Evolutionary conservation across 352 stramenopile genomes (phyloP), one percentile per base, ranked within the genome.

Genomic region (Phytophthora podocarpi): DNA sequence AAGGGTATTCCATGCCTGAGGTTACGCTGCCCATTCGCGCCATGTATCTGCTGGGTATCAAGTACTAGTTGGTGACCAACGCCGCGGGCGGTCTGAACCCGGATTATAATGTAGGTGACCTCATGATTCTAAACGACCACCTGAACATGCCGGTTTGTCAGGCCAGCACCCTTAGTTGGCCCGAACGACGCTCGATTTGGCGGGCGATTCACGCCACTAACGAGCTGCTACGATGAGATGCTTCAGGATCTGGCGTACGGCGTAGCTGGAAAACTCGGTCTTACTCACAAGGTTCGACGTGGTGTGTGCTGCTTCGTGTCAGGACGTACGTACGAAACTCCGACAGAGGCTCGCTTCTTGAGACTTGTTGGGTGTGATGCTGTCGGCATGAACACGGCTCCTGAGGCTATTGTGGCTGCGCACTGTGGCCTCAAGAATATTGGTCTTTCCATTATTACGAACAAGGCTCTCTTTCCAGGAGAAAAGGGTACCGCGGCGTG

Each of bases 221-320:
- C 82, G 36, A 91, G 98, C 64, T 95, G 94, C 64, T 99, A 99
- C 74, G 87, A 97, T 74, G 76, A 83, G 53, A 78, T 88, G 15
- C 70, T 99, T 8, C 87, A 96, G 47, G 66, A 89, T 12, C 58
- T 98, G 27, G 91, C 94, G 1, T 52, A 82, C 32, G 69, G 76
- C 10, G 89, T 95, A 13, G 93, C 95, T 2, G 74, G 94, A 40
- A 67, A 92, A 10, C 68, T 98, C 5, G 62, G 82, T 8, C 79
- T 98, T 27, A 59, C 80, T n/a, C 64, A 96, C 37, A 96, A 95
- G 72, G 58, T 98, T 32, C 78, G 83, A 24, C 76, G 70, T n/a
- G 95, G 90, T 54, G 95, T 93, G 1, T 99, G 98, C 80, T 98
- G 93, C 74, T 99, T 98, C 72, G 95, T 99, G 9, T 98, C 88